phyloP scores from a whole-genome alignment of 2,329 filamentous ascomycete genomes.

The Cadophora luteo-olivacea region DNA sequence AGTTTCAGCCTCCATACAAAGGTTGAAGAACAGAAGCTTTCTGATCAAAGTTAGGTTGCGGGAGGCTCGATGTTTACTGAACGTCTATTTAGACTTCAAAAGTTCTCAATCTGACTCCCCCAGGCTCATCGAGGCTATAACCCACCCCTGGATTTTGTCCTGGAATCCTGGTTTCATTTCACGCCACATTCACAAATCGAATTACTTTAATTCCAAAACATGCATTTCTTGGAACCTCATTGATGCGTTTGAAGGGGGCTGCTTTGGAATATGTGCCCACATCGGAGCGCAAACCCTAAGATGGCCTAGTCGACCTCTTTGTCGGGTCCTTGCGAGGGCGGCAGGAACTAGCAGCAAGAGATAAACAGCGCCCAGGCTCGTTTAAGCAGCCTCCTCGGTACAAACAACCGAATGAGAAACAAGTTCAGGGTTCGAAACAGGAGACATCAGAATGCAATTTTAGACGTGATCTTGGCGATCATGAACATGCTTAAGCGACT shows the following conservation, averaged over 20 bases:
- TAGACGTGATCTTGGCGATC: conserved; percentile 3
- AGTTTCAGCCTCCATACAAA: conserved; percentile 1
- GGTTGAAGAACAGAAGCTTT: background rate
- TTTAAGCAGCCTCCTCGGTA: conserved; percentile 8
- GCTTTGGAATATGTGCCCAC: background rate
- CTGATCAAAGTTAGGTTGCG: background rate
- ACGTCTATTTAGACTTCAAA: too few species aligned
- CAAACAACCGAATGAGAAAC: conserved; percentile 8
- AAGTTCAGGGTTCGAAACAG: conserved; percentile 12
- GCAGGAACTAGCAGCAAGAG: background rate
- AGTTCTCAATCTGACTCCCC: background rate
- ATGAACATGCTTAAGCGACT: conserved; percentile 7
- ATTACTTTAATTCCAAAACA: background rate
- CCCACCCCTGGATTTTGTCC: background rate
- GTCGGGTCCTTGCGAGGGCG: conserved; percentile 8
- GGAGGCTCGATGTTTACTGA: background rate
- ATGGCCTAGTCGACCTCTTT: background rate
- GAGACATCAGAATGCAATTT: background rate
- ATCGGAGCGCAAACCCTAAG: background rate
- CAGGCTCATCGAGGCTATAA: background rate
- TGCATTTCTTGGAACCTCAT: background rate
- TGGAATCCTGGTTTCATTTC: background rate
- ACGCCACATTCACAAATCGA: background rate
- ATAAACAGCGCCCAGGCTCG: conserved; percentile 16
- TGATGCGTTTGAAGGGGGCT: background rate